These are phyloP conservation scores for Millerozyma miso DNA, from an alignment of 805 yeast genomes.

Conservation along the genomic window DNA sequence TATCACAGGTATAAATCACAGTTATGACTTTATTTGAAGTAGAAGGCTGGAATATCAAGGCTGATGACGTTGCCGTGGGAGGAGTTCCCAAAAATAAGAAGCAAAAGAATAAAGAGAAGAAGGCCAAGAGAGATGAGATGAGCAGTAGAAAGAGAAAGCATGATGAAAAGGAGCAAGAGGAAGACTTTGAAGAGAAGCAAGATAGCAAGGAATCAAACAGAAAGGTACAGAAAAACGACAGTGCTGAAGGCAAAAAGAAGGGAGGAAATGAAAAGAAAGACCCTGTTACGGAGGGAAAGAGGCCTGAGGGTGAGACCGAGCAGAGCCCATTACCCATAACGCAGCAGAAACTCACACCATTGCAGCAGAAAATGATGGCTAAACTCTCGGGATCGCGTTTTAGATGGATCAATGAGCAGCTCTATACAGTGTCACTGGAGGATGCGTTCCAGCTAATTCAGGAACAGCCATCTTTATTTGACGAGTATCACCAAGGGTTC, in stretches of 20 bases:
- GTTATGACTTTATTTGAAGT: conserved; percentile 70
- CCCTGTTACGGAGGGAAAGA: conserved; percentile 4
- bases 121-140: conserved; percentile 14
- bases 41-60: conserved; percentile 75
- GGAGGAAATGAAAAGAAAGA: conserved; percentile 4
- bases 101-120: conserved; percentile 22
- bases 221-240: conserved; percentile 2
- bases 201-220: neutral
- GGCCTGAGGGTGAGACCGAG: conserved; percentile 3
- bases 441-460: conserved; percentile 69
- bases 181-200: conserved; percentile 7
- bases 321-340: conserved; percentile 13
- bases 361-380: conserved; percentile 94
- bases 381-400: conserved; percentile 92
- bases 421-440: conserved; percentile 81
- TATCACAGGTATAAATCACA: conserved; percentile 1
- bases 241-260: conserved; percentile 1
- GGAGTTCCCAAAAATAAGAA: conserved; percentile 25
- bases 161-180: conserved; percentile 10
- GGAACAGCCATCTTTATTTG: conserved; percentile 83
- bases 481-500: conserved; percentile 94
- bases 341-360: conserved; percentile 59
- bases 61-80: conserved; percentile 47
- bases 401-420: conserved; percentile 96
- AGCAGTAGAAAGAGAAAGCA: conserved; percentile 5